A percentile compares a stretch with the other conserved stretches of the same genome.
phyloP scores from a whole-genome alignment of 495 filamentous ascomycete species.

The Tuber calosporum region DNA sequence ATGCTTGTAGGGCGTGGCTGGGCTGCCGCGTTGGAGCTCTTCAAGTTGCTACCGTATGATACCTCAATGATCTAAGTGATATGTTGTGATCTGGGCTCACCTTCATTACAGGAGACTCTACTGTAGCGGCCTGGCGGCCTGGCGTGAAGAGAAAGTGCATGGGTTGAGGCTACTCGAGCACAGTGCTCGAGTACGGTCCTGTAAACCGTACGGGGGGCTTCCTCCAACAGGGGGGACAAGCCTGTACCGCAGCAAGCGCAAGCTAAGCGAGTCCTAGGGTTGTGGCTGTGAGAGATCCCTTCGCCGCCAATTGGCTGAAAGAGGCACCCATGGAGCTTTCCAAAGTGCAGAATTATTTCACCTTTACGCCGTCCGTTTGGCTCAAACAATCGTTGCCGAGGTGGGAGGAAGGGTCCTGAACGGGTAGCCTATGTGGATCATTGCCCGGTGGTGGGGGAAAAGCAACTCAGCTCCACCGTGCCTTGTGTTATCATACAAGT shows the following conservation, averaged over 20 bases:
- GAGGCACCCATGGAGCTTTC: neutral
- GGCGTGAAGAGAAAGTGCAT: neutral
- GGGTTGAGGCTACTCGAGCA: too few species aligned
- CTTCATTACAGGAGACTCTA: neutral
- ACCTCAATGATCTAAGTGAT: neutral
- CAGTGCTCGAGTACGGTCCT: too few species aligned
- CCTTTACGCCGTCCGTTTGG: neutral
- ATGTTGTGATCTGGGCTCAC: neutral
- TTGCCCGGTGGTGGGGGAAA: neutral
- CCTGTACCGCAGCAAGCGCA: neutral
- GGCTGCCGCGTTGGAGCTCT: neutral
- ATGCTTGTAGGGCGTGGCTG: neutral
- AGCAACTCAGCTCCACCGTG: neutral
- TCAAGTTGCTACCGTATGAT: neutral
- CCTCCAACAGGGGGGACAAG: neutral
- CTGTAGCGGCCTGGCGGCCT: neutral
- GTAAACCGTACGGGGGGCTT: too few species aligned
- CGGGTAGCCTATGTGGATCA: neutral
- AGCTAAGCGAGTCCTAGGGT: slow-evolving; percentile 1
- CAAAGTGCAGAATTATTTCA: neutral
- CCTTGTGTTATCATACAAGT: neutral
- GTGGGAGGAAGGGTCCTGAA: too few species aligned
- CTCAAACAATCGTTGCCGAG: neutral
- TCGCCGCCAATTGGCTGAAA: neutral
- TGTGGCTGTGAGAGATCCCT: neutral